Evolutionary conservation across 2,329 filamentous ascomycete species (phyloP), one percentile per base, ranked within the genome.

Genomic region (Aschersonia sp.): DNA sequence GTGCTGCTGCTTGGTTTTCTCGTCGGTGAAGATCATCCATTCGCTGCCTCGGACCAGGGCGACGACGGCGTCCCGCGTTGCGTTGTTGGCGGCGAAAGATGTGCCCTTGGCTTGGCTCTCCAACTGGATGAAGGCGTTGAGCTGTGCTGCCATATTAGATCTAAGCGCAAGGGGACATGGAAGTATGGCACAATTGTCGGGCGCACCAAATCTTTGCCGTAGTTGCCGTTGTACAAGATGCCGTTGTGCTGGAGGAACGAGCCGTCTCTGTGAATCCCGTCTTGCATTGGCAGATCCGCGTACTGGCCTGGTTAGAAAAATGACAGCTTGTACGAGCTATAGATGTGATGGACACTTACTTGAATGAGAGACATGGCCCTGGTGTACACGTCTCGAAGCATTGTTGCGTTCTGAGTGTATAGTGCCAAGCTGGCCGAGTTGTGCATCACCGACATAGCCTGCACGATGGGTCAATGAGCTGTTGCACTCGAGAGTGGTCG

Each of bases 151-250:
- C 35, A 9, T 12, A 9, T 38, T 38, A 38, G 35, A 7, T 9
- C 35, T 4, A 9, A 38, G 7, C 2, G 2, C 35, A 7, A 38
- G 35, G 7, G 12, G 20, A 20, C 2, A 20, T 1, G 20, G 20
- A 20, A 20, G 20, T 20, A 38, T 12, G 35, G 35, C 35, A 38
- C 35, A 38, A 12, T 7, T 7, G 12, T 38, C 12, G 35, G 35
- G 35, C 49, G 10, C 41, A 56, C 54, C 47, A 55, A 40, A 32
- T 57, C 55, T 35, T 57, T 57, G 10, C 54, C 55, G 31, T 57
- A 57, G 47, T 57, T 57, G 31, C 55, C 55, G 40, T 56, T 57
- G 44, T 57, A 57, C 31, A 57, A 32, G 29, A 57, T 45, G 10
- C 55, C 55, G 3, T 48, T n/a, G 9, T 57, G 55, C 44, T 57